Evolutionary conservation across 768 basidiomycete species (phyloP), one percentile per base, ranked within the genome.

Genomic region (Hygrophoropsis aurantiaca): DNA sequence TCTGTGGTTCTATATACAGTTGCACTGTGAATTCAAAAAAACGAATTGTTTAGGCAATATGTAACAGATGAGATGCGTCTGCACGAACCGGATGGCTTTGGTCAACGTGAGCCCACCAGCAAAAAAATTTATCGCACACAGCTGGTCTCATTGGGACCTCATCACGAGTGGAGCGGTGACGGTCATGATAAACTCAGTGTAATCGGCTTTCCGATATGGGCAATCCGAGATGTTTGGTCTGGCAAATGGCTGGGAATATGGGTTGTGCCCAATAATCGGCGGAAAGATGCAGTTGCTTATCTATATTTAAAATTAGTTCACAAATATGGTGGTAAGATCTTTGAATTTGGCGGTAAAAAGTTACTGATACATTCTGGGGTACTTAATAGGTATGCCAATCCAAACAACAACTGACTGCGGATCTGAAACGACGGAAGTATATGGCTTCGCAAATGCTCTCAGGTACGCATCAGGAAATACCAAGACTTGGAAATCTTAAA

Each of bases 321-420:
- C 21, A 55, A n/a, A 16, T 38, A 42, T 39, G 59, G 58, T 40
- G 62, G 61, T 65, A 47, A 18, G 51, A 20, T 44, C 19, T 11
- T 19, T 4, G 19, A 32, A 39, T 26, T n/a, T n/a, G n/a, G n/a
- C n/a, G n/a, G n/a, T n/a, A n/a, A n/a, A n/a, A n/a, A n/a, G n/a
- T n/a, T n/a, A n/a, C n/a, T n/a, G n/a, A n/a, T n/a, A n/a, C n/a
- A n/a, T n/a, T n/a, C n/a, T n/a, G n/a, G n/a, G n/a, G n/a, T n/a
- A n/a, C 18, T 33, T 26, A 10, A 4, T 37, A 70, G 63, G 67
- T 4, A 64, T 69, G 44, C 66, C 66, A 23, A 33, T 69, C 13
- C 67, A 69, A 43, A 58, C 37, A 9, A 66, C 59, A 1, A 68
- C 64, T 1, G 66, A 71, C 48, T 64, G 65, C 49, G 65, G 68